These are phyloP conservation scores for Jamesozyma spencerorum DNA, from an alignment of 805 yeast species.

Conservation along the genomic window DNA sequence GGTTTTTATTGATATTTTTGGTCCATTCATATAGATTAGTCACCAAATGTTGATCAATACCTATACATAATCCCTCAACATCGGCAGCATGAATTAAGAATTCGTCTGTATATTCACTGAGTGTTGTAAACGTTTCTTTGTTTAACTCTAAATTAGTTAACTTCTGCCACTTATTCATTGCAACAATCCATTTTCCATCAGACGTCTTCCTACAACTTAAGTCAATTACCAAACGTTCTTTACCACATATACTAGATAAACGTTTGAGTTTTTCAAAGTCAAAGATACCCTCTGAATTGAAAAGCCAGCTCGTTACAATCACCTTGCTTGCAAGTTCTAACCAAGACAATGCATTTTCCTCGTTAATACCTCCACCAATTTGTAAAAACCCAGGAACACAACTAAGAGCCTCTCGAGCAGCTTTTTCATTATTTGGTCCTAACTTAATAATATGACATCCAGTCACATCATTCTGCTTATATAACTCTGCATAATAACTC, in stretches of 20 bases:
- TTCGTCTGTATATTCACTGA: slow-evolving; percentile 68
- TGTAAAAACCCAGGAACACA: slow-evolving; percentile 72
- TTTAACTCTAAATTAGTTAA: slow-evolving; percentile 57
- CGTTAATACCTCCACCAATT: slow-evolving; percentile 88
- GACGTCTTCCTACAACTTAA: slow-evolving; percentile 61
- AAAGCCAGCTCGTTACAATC: slow-evolving; percentile 86
- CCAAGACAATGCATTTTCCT: slow-evolving; percentile 70
- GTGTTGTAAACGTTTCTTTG: slow-evolving; percentile 40
- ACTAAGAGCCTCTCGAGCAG: slow-evolving; percentile 66
- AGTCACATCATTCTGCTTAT: slow-evolving; percentile 43
- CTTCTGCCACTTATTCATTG: slow-evolving; percentile 96
- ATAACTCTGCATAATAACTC: slow-evolving; percentile 63
- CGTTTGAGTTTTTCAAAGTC: slow-evolving; percentile 41
- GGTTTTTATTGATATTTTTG: slow-evolving; percentile 29
- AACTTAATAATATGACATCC: slow-evolving; percentile 93
- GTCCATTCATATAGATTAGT: slow-evolving; percentile 69
- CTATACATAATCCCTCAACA: slow-evolving; percentile 92
- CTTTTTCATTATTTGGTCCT: slow-evolving; percentile 73
- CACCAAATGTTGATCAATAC: slow-evolving; percentile 80
- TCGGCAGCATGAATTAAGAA: slow-evolving; percentile 96
- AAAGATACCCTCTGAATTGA: slow-evolving; percentile 41
- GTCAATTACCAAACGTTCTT: slow-evolving; percentile 67
- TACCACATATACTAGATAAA: slow-evolving; percentile 52
- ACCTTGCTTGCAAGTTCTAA: slow-evolving; percentile 73
- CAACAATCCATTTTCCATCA: slow-evolving; percentile 67